Evolutionary conservation across 2,329 filamentous ascomycete species (phyloP).

Genomic region (Phialophora expanda): DNA sequence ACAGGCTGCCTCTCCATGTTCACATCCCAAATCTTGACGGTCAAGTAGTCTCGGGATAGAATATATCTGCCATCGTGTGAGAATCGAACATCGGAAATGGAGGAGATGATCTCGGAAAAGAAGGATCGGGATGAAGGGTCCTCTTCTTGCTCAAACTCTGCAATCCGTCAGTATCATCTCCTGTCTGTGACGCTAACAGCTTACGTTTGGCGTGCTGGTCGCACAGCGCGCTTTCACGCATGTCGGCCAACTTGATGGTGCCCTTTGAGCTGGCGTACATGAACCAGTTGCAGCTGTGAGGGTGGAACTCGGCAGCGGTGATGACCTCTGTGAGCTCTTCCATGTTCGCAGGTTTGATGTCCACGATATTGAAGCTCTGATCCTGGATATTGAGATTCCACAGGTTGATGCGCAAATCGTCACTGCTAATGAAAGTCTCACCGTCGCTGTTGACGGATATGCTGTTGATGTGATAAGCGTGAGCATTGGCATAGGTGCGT

Average conservation of each 20-base stretch:
- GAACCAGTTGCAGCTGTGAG: constrained; percentile 98
- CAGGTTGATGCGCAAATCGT: constrained; percentile 95
- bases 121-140: constrained; percentile 96
- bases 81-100: constrained; percentile 97
- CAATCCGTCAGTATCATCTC: constrained; percentile 26
- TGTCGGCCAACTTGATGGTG: constrained; percentile 97
- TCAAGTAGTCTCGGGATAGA: constrained; percentile 94
- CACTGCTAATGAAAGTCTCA: constrained; percentile 98
- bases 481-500: constrained; percentile 95
- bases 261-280: constrained; percentile 99
- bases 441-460: constrained; percentile 99
- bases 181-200: constrained; percentile 44
- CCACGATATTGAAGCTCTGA: constrained; percentile 99
- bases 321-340: constrained; percentile 99
- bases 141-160: constrained; percentile 99
- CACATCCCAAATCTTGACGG: constrained; percentile 99
- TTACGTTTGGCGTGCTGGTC: constrained; percentile 94
- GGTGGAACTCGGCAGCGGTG: constrained; percentile 96
- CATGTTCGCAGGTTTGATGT: constrained; percentile 99
- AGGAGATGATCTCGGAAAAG: constrained; percentile 99
- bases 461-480: constrained; percentile 99
- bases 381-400: constrained; percentile 99
- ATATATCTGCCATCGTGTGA: constrained; percentile 97
- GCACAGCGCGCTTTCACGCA: constrained; percentile 95
- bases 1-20: constrained; percentile 98